Evolutionary conservation across 2,329 filamentous ascomycete genomes (phyloP).

Genomic region (Arthrobotrys iridis): DNA sequence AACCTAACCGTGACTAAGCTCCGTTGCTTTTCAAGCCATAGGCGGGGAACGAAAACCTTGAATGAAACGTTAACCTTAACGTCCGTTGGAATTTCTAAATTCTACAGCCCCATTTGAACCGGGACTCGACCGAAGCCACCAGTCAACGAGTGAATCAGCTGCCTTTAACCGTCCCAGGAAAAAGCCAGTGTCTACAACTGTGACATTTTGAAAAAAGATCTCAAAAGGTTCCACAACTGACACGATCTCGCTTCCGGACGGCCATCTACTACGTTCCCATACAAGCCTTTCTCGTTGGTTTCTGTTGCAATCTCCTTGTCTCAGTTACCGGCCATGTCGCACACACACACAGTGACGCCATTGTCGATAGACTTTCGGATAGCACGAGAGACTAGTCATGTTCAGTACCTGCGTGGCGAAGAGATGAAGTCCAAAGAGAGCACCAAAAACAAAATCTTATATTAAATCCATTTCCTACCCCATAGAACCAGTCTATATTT

Average conservation of each 20-base stretch:
- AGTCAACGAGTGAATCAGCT: slow-evolving; percentile 40
- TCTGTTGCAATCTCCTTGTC: not conserved
- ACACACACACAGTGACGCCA: slow-evolving; percentile 9
- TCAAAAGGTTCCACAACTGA: slow-evolving; percentile 19
- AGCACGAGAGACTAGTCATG: not conserved
- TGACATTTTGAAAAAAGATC: slow-evolving; percentile 4
- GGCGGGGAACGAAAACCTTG: not conserved
- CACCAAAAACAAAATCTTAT: slow-evolving; percentile 21
- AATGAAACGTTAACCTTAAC: slow-evolving; percentile 21
- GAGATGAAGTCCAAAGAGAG: not conserved
- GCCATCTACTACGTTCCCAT: slow-evolving; percentile 14
- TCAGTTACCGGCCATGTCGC: slow-evolving; percentile 16
- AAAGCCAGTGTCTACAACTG: slow-evolving; percentile 1
- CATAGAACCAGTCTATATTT: not conserved
- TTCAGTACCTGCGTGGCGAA: not conserved
- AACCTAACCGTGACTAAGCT: not conserved
- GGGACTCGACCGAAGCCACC: too few species aligned
- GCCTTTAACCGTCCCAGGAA: slow-evolving; percentile 10
- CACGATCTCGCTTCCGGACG: not conserved
- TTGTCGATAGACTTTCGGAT: not conserved
- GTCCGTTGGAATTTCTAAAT: not conserved
- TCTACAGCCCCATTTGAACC: too few species aligned
- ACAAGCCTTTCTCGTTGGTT: not conserved
- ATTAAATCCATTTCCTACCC: slow-evolving; percentile 17
- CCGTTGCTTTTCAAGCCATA: not conserved